Evolutionary conservation across 1,139 yeast genomes (phyloP), one percentile per base, ranked within the genome.

Genomic region (Pichia sp.): DNA sequence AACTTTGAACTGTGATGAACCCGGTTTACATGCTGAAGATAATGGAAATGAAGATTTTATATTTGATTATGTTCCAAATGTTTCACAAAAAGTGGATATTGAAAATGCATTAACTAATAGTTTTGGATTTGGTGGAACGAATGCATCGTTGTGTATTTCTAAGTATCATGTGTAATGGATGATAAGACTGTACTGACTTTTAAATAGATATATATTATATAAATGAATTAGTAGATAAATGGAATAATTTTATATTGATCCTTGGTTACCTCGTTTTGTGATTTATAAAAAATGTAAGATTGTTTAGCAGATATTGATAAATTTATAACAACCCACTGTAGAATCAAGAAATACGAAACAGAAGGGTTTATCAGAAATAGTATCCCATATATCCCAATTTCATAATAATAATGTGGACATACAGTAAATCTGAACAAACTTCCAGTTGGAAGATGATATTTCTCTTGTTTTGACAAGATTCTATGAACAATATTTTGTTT

Each of bases 101-200:
- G 35, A 43, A 2, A 38, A 52, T 56, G 97, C 92, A 0, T 56
- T 94, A 57, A 80, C 89, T 48, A 94, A 94, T 62, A 87, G 96
- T 56, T 92, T 94, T 69, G 99, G 98, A 0, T 92, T 94, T 69
- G 99, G 99, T 9, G 99, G 99, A 15, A 89, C 95, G 8, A 94
- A 94, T 65, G 84, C 95, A 15, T 76, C 95, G 2, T 56, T 87
- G 15, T 70, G 73, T 51, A 78, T 79, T 60, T 71, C 68, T 46
- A 56, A 50, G 30, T 60, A 50, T 38, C 24, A 16, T 4, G 2
- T 35, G 29, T 35, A 32, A 20, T 20, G 22, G 38, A 13, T n/a
- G n/a, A n/a, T n/a, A 22, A 20, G 13, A 4, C 4, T 20, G 13
- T 6, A 35, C 12, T n/a, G 22, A 20, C 24, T 35, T 35, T 15